Percentiles rank a stretch among this genome's conserved stretches.
Conservation (phyloP, 768 basidiomycete genomes). For the Mycena floridula region DNA sequence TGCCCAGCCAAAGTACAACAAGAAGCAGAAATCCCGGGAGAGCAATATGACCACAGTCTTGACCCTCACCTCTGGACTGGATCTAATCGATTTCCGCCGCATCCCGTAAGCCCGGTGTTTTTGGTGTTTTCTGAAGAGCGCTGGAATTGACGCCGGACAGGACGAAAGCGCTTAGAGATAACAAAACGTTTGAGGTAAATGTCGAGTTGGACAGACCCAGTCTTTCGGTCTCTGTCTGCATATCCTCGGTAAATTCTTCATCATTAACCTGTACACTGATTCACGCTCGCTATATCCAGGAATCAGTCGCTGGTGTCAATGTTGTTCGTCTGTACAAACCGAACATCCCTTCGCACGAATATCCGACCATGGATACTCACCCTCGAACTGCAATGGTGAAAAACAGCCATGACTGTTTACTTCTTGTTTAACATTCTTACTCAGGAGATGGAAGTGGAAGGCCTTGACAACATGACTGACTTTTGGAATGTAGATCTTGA, state of each 20-base stretch:
- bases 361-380: conserved; percentile 66
- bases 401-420: not conserved
- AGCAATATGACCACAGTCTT: conserved; percentile 66
- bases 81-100: conserved; percentile 74
- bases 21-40: conserved; percentile 37
- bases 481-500: conserved; percentile 40
- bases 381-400: conserved; percentile 56
- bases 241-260: conserved; percentile 48
- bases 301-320: conserved; percentile 65
- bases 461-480: conserved; percentile 61
- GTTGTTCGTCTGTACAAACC: conserved; percentile 53
- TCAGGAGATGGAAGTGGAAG: conserved; percentile 62
- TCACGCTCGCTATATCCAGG: conserved; percentile 36
- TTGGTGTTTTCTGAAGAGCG: not conserved
- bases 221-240: conserved; percentile 54
- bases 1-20: conserved; percentile 27
- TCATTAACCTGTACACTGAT: conserved; percentile 4
- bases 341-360: conserved; percentile 42
- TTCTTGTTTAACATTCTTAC: not conserved
- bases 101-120: conserved; percentile 49
- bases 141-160: conserved; percentile 27
- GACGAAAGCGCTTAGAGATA: conserved; percentile 57
- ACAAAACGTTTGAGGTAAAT: conserved; percentile 54
- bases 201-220: conserved; percentile 69
- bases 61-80: conserved; percentile 68